Evolutionary conservation across 768 basidiomycete genomes (phyloP).

Genomic region (Pleurotus pulmonarius): DNA sequence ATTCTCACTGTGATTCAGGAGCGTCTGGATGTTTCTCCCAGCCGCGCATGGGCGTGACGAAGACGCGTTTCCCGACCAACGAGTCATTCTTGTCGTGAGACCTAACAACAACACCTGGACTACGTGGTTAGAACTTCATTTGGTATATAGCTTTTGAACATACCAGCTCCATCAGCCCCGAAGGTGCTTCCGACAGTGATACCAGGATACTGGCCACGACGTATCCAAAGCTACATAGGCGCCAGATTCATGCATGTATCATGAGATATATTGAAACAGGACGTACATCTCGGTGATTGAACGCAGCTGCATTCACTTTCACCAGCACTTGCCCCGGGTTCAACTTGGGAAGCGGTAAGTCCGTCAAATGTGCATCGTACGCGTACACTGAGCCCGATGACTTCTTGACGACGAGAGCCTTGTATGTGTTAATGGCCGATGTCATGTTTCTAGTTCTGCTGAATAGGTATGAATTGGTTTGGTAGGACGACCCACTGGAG

Average conservation of each 20-base stretch:
- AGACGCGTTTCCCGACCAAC: slow-evolving; percentile 62
- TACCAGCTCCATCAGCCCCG: slow-evolving; percentile 76
- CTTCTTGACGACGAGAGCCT: slow-evolving; percentile 4
- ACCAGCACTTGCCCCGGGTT: slow-evolving; percentile 60
- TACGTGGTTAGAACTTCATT: neutral
- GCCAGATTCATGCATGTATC: too few relatives aligned
- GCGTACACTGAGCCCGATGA: neutral
- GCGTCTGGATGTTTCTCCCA: slow-evolving; percentile 64
- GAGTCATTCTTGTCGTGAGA: slow-evolving; percentile 49
- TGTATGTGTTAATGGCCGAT: neutral
- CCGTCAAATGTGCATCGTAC: slow-evolving; percentile 52
- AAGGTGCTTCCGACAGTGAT: slow-evolving; percentile 57
- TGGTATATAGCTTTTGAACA: neutral
- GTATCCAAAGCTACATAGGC: slow-evolving; percentile 62
- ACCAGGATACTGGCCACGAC: slow-evolving; percentile 63
- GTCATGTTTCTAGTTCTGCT: neutral
- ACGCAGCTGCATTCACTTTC: slow-evolving; percentile 62
- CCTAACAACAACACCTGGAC: slow-evolving; percentile 59
- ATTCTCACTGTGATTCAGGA: slow-evolving; percentile 58
- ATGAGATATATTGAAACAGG: neutral
- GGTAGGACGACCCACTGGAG: neutral
- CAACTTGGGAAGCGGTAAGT: slow-evolving; percentile 46
- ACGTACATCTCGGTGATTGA: slow-evolving; percentile 74
- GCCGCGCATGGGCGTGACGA: slow-evolving; percentile 74
- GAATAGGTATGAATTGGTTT: neutral